Evolutionary conservation across 176 grass and related monocot species (phyloP), one percentile per base, ranked within the genome.

Genomic region (Echinochloa phyllopogon): DNA sequence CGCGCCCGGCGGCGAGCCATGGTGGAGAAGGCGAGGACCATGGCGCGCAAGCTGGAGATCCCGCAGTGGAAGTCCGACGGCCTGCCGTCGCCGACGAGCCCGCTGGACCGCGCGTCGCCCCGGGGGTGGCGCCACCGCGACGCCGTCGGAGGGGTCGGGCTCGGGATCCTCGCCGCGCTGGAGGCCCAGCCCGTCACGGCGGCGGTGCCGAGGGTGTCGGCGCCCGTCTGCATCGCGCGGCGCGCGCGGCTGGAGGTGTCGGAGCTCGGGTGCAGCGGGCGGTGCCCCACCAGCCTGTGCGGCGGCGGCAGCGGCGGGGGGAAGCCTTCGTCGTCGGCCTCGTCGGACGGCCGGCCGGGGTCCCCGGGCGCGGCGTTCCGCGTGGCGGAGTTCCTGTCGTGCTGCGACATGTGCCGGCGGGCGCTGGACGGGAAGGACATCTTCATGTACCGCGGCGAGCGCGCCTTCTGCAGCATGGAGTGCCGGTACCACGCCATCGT

Each of bases 391-490:
- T 98, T 98, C 77, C 53, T 98, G 37, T 81, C 65, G 47, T 83
- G 69, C 65, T 98, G 95, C 88, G 42, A 91, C 79, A 48, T 93
- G 40, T 98, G 95, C 74, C 41, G 85, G 55, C 92, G 92, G 66
- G 14, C 80, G 59, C 87, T 98, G 8, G 90, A 98, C 51, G 95
- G 92, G 23, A 90, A 90, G 80, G 95, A 98, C 82, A 93, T 98
- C 55, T 98, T 90, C 86, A 98, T 98, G 82, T 98, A 98, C 79
- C 87, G 89, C 75, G 95, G 95, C 14, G 95, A 98, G 71, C 92
- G 90, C 69, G 95, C 92, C n/a, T 98, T 98, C 74, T 98, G 95
- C 80, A 98, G 95, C 87, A 91, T 84, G 81, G 95, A 98, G 85
- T 98, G 95, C 82, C 78, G 95, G 55, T 93, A 89, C 95, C 71